These are phyloP conservation scores for Candida boidinii DNA, from an alignment of 805 yeast genomes.

Conservation along the genomic window DNA sequence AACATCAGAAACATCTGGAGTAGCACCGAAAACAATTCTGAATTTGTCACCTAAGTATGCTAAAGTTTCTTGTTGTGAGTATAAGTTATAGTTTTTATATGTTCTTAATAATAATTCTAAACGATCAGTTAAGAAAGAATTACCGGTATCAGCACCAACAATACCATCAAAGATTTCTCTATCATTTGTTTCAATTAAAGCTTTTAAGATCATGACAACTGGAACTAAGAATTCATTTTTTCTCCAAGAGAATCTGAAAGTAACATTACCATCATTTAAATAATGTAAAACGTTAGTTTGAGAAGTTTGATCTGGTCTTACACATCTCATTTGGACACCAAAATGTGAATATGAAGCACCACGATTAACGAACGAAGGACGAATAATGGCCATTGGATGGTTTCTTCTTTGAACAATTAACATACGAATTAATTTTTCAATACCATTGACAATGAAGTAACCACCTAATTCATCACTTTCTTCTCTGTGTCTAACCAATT, in stretches of 20 bases:
- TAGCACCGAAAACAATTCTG: slow-evolving; percentile 84
- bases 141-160: slow-evolving; percentile 77
- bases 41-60: slow-evolving; percentile 94
- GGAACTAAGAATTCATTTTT: slow-evolving; percentile 94
- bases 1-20: slow-evolving; percentile 79
- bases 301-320: slow-evolving; percentile 94
- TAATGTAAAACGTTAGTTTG: slow-evolving; percentile 97
- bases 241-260: slow-evolving; percentile 95
- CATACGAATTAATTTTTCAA: slow-evolving; percentile 94
- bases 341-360: slow-evolving; percentile 82
- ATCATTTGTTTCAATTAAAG: slow-evolving; percentile 83
- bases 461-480: slow-evolving; percentile 97
- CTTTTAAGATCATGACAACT: slow-evolving; percentile 85
- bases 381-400: slow-evolving; percentile 95
- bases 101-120: slow-evolving; percentile 85
- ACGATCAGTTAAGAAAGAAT: slow-evolving; percentile 97
- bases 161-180: slow-evolving; percentile 95
- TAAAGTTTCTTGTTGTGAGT: slow-evolving; percentile 80
- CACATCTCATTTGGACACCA: slow-evolving; percentile 92
- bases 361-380: slow-evolving; percentile 91
- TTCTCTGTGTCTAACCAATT: slow-evolving; percentile 71
- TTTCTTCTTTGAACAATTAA: slow-evolving; percentile 95
- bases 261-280: slow-evolving; percentile 89
- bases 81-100: slow-evolving; percentile 71
- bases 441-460: slow-evolving; percentile 92